These are phyloP conservation scores for Reutealis trisperma DNA, from an alignment of 345 rosid genomes.

Conservation along the genomic window DNA sequence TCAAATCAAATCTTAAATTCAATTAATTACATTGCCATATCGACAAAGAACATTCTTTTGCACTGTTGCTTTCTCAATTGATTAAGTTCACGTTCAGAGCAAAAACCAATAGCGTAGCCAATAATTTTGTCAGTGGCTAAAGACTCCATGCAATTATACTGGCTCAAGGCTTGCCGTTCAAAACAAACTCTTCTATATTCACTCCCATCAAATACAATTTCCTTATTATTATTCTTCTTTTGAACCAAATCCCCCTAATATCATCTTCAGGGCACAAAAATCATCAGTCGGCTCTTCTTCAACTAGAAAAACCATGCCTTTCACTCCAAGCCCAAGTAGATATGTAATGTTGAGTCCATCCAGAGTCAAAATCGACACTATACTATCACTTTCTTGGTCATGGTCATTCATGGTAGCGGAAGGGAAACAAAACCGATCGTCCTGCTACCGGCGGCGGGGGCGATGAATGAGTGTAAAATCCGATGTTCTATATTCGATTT, in stretches of 20 bases:
- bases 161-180: constrained; percentile 61
- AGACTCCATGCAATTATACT: constrained; percentile 63
- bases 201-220: constrained; percentile 5
- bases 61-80: constrained; percentile 58
- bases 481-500: too few relatives aligned
- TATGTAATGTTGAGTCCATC: constrained; percentile 47
- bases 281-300: constrained; percentile 33
- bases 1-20: too few relatives aligned
- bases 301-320: constrained; percentile 80
- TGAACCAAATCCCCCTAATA: constrained; percentile 60
- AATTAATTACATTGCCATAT: constrained; percentile 53
- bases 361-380: constrained; percentile 40
- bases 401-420: constrained; percentile 15
- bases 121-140: constrained; percentile 62
- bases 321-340: constrained; percentile 83
- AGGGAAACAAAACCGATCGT: neutral
- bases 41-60: constrained; percentile 76
- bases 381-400: neutral
- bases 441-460: too few relatives aligned
- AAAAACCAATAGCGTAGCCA: constrained; percentile 86
- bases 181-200: constrained; percentile 63
- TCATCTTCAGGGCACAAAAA: constrained; percentile 67
- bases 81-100: constrained; percentile 72
- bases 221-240: constrained; percentile 48
- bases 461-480: too few relatives aligned